Evolutionary conservation across 2,329 filamentous ascomycete species (phyloP).

Genomic region (Hypoxylon sp.): DNA sequence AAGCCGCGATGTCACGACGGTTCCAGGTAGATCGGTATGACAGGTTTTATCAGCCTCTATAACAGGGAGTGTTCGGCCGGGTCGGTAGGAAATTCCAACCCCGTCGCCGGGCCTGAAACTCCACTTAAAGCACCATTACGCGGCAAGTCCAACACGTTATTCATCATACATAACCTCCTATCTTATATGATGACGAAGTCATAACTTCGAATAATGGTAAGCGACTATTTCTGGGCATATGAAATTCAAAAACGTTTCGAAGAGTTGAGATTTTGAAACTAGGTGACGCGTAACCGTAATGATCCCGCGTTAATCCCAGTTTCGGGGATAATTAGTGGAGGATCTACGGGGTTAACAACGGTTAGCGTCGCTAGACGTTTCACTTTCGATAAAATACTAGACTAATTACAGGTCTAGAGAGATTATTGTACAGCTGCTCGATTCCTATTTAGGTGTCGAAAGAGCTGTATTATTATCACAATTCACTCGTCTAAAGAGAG

Average conservation of each 20-base stretch:
- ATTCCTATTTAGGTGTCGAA: not conserved
- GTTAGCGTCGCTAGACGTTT: conserved; percentile 22
- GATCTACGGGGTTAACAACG: not conserved
- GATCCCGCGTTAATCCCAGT: conserved; percentile 23
- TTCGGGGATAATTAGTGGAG: conserved; percentile 8
- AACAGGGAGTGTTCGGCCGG: conserved; percentile 1
- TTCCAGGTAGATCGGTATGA: not conserved
- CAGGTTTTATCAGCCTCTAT: conserved; percentile 7
- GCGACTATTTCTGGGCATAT: not conserved
- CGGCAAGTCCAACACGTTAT: conserved; percentile 17
- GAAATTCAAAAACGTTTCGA: conserved; percentile 6
- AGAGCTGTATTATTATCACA: not conserved
- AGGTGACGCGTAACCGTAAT: conserved; percentile 25
- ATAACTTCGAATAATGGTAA: not conserved
- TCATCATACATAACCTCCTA: not conserved
- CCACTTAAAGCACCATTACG: conserved; percentile 32
- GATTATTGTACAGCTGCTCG: not conserved
- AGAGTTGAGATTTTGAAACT: conserved; percentile 22
- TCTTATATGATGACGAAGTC: conserved; percentile 25
- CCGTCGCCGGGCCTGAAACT: conserved; percentile 22
- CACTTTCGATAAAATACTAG: not conserved
- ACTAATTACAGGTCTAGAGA: not conserved
- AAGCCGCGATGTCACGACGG: conserved; percentile 23
- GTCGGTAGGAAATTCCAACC: conserved; percentile 10
- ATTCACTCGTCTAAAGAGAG: not conserved